phyloP scores from a whole-genome alignment of 495 filamentous ascomycete species.

The Gamarada debralockiae region DNA sequence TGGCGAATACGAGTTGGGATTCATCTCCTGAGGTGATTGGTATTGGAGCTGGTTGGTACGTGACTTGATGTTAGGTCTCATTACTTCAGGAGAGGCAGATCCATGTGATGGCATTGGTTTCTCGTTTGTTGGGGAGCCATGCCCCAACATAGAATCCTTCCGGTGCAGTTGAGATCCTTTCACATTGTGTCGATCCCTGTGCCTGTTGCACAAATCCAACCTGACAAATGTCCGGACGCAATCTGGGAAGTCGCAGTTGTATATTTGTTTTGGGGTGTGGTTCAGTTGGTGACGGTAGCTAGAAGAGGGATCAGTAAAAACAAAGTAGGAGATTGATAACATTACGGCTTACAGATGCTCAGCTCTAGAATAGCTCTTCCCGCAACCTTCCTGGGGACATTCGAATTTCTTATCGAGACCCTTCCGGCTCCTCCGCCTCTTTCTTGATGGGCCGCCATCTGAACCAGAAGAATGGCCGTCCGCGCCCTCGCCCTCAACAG shows the following conservation, averaged over 20 bases:
- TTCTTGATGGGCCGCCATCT: constrained; percentile 47
- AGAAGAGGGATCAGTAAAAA: constrained; percentile 6
- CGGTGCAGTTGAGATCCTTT: constrained; percentile 91
- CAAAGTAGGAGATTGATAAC: constrained; percentile 28
- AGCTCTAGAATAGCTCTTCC: constrained; percentile 93
- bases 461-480: constrained; percentile 46
- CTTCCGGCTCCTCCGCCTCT: constrained; percentile 81
- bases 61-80: constrained; percentile 39
- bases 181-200: constrained; percentile 94
- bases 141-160: constrained; percentile 72
- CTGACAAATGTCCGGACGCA: constrained; percentile 90
- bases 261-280: constrained; percentile 94
- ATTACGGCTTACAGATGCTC: constrained; percentile 71
- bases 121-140: constrained; percentile 45
- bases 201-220: constrained; percentile 89
- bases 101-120: constrained; percentile 37
- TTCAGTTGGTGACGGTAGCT: constrained; percentile 91
- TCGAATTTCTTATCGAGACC: constrained; percentile 92
- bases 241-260: constrained; percentile 89
- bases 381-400: constrained; percentile 83
- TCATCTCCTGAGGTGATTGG: constrained; percentile 45
- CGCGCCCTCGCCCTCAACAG: constrained; percentile 12
- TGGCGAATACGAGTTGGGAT: constrained; percentile 44
- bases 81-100: constrained; percentile 46
- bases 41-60: constrained; percentile 45